These are phyloP conservation scores for Lignosus rhinocerotis DNA, from an alignment of 1,284 basidiomycete genomes.

Conservation along the genomic window DNA sequence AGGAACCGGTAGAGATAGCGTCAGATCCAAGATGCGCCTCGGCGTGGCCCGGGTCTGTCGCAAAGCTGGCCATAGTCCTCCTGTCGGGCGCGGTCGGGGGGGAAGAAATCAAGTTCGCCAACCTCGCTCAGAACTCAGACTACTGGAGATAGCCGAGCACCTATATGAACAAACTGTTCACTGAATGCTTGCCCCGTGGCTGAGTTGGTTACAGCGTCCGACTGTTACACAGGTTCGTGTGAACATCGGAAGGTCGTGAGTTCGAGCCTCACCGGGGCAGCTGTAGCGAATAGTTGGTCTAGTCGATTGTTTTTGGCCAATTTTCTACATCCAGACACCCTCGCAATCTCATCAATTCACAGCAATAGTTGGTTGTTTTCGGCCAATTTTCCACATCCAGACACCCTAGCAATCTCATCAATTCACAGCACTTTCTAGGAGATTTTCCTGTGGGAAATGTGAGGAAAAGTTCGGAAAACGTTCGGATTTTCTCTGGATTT, in stretches of 20 bases:
- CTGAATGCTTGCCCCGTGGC: slow-evolving; percentile 72
- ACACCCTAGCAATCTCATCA: too few relatives aligned
- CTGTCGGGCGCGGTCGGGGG: slow-evolving; percentile 31
- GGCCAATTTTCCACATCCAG: too few relatives aligned
- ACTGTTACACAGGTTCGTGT: slow-evolving; percentile 48
- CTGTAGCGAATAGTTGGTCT: too few relatives aligned
- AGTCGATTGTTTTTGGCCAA: slow-evolving; percentile 7
- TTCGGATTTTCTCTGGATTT: too few relatives aligned
- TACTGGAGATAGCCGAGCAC: background rate
- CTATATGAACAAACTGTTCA: background rate
- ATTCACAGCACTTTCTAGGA: too few relatives aligned
- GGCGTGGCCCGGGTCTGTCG: slow-evolving; percentile 36
- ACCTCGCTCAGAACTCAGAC: background rate
- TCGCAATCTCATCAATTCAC: too few relatives aligned
- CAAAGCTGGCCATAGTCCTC: slow-evolving; percentile 31
- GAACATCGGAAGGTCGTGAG: slow-evolving; percentile 68
- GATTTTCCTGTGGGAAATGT: too few relatives aligned
- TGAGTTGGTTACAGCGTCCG: slow-evolving; percentile 80
- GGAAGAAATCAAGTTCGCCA: slow-evolving; percentile 18
- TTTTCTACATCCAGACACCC: too few relatives aligned
- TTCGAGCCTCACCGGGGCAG: slow-evolving; percentile 76
- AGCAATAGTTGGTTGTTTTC: too few relatives aligned
- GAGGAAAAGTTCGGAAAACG: too few relatives aligned
- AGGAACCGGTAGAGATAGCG: slow-evolving; percentile 24
- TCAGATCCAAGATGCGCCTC: slow-evolving; percentile 27